Conservation (phyloP, 768 basidiomycete species). For the Exidia glandulosa region DNA sequence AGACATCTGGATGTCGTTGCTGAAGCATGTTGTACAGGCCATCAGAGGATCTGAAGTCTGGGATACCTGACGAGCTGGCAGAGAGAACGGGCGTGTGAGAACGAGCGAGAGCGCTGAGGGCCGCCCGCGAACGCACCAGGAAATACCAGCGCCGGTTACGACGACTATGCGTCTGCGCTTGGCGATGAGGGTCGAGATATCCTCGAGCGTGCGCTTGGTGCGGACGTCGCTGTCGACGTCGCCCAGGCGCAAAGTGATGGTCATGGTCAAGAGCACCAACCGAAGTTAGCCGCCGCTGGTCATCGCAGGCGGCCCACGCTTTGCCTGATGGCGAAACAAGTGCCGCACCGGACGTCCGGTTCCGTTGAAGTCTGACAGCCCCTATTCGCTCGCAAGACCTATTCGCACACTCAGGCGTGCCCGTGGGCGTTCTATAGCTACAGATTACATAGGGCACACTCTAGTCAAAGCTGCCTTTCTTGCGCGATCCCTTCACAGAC, state of each 20-base stretch:
- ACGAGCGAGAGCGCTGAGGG: background rate
- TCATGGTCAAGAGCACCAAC: background rate
- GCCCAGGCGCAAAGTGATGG: background rate
- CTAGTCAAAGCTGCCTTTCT: background rate
- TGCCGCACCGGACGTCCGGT: background rate
- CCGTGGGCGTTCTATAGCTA: background rate
- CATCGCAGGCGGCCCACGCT: background rate
- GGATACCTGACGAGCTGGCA: background rate
- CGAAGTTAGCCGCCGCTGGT: background rate
- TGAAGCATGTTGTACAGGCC: constrained; percentile 30
- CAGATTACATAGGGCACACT: background rate
- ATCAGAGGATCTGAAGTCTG: constrained; percentile 33
- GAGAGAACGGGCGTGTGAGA: background rate
- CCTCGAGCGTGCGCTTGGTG: background rate
- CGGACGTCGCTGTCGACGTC: background rate
- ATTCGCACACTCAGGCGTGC: background rate
- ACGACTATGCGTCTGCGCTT: constrained; percentile 85
- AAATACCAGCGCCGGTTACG: constrained; percentile 75
- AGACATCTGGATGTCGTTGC: constrained; percentile 16
- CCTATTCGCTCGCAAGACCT: background rate
- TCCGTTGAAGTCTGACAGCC: background rate
- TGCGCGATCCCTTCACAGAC: constrained; percentile 27
- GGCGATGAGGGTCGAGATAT: constrained; percentile 19
- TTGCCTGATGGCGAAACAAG: no score
- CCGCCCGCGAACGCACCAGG: background rate